Evolutionary conservation across 352 stramenopile species (phyloP), one percentile per base, ranked within the genome.

Genomic region (Phytophthora uliginosa): DNA sequence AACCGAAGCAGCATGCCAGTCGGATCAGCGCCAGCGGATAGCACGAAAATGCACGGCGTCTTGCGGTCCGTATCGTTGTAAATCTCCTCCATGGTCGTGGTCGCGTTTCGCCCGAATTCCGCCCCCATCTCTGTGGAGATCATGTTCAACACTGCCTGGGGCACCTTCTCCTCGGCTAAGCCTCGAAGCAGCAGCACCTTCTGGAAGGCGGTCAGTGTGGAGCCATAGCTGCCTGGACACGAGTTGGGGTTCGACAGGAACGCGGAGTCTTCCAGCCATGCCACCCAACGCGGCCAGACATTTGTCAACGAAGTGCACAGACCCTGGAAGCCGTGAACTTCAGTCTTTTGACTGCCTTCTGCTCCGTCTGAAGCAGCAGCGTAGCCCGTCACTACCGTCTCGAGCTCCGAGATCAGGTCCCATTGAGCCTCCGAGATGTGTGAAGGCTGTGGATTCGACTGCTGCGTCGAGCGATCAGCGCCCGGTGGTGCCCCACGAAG

Each of bases 31-130:
- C 95, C 95, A 4, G 91, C 93, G 0, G 90, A 98, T 3, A 98
- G 70, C 47, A 98, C 94, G 63, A 98, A 98, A 66, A 98, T 98
- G 63, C 95, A 98, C 12, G 95, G 95, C 9, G 95, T 98, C 60
- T 93, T 95, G 36, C 91, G 85, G 50, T 98, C 92, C 8, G 94
- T 95, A 57, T 98, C 94, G 55, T 78, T 86, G 81, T 98, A 98
- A 58, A 98, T 98, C 50, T 98, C 93, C 66, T 98, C 93, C 95
- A 98, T 98, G 3, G 87, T 89, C 8, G 92, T 95, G 9, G 90
- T 81, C 7, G 81, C 75, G 51, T 93, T 84, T 61, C 97, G 85
- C 4, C 89, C 91, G 73, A 98, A 98, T 31, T 88, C 82, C 0
- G 69, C 48, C n/a, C 94, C 95, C 73, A 98, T 95, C 61, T 96